Evolutionary conservation across 1,284 basidiomycete genomes (phyloP), one percentile per base, ranked within the genome.

Genomic region (Exobasidium cylindrosporum): DNA sequence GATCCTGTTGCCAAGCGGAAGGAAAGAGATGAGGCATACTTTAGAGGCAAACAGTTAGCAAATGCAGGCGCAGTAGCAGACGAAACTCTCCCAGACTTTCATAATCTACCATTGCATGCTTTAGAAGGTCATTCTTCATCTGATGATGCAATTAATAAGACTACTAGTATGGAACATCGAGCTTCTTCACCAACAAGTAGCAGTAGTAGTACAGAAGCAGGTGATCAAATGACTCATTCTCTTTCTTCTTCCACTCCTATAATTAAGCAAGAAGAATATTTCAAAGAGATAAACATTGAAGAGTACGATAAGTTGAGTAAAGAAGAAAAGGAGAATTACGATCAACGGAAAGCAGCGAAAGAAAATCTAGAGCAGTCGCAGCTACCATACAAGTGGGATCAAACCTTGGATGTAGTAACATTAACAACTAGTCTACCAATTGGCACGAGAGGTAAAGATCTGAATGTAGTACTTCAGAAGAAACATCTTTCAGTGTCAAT

Each of bases 371-470:
- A 76, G 58, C 75, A 77, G 54, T 54, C 47, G 57, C 67, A 87
- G 14, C 84, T 99, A 62, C 96, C 96, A 1, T 98, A 97, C 82
- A 84, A 82, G 56, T 99, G 96, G 96, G 87, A 83, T 52, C 96
- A 99, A 79, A 88, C 92, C 71, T 84, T 99, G 4, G 87, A 87
- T 26, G 91, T 95, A 59, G 86, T 97, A 32, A 90, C 94, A 60
- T 82, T 99, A 61, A 83, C 85, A 4, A 84, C 97, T 1, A 88
- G 89, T 5, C 87, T 99, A 1, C 91, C 92, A 4, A 85, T 87
- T 62, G 95, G 94, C 26, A 95, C 92, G 1, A 86, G 90, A 52
- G 89, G 84, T 14, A 88, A 84, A 70, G 88, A 97, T 66, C 85
- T 98, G 46, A 79, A 78, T 28, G 85, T 98, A 31, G 84, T 85